Base-by-base conservation (phyloP, 805 yeast genomes). In the Zygoascus biomembranicola region DNA sequence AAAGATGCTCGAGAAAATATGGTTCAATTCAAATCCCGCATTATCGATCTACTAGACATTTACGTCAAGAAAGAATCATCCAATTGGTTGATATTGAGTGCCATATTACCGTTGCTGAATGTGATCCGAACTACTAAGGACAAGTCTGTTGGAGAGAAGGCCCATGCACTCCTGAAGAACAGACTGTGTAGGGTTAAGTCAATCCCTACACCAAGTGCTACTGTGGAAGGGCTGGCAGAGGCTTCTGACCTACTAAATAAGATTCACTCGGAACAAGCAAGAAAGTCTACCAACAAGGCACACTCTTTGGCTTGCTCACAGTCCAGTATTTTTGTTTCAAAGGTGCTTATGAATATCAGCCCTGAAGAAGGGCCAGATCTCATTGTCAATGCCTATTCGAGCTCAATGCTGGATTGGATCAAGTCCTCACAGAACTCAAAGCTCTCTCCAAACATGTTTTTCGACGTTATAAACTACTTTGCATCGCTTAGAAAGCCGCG, bases 391-490 rank as follows among this genome's bases (percentile, higher is more conserved):
- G 57, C 82, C 11, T 90, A 90, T 67, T 61, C 78, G 5, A 66
- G 64, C 0, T 69, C 85, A 10, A 61, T 88, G 66, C 77, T 80
- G 58, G 60, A 63, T 18, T 90, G 96, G 96, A 76, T 82, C 45
- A 61, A 59, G 19, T 68, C 73, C 56, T 26, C 53, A 6, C 63
- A 71, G 16, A 68, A 71, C 48, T 73, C 78, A 59, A 79, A 77
- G 59, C 67, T 79, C 20, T 76, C 77, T 19, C 73, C 84, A 8
- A 71, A 78, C 11, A 65, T 87, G 62, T 89, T 86, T 65, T 77
- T 81, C 59, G 97, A 90, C 61, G 80, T 88, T 57, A 77, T 86
- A 63, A 89, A 89, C 69, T 90, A 94, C 90, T 65, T 85, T 45
- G 76, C 75, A 76, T 49, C 41, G 8, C n/a, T 16, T 23, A 45